Percentiles rank a stretch among this genome's conserved stretches.
Conservation (phyloP, 345 rosid genomes). For the Euphorbia pulcherrima region DNA sequence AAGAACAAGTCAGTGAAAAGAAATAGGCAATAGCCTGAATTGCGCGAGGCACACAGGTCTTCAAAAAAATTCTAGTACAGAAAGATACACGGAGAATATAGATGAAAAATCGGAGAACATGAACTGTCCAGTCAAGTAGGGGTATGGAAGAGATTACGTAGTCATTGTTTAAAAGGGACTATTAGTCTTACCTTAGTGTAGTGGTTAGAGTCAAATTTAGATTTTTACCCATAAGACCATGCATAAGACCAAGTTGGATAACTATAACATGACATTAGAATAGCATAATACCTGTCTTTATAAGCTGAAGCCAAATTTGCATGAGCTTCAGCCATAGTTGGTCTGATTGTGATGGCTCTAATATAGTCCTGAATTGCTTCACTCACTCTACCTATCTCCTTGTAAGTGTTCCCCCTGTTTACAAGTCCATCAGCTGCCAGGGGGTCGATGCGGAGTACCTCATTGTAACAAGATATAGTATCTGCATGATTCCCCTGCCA, state of each 20-base stretch:
- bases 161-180: too few relatives aligned
- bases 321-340: slow-evolving; percentile 98
- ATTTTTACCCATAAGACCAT: too few relatives aligned
- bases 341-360: slow-evolving; percentile 73
- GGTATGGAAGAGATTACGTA: too few relatives aligned
- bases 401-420: slow-evolving; percentile 93
- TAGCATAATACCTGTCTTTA: slow-evolving; percentile 74
- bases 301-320: slow-evolving; percentile 99
- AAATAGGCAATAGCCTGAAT: too few relatives aligned
- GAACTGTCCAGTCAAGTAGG: too few relatives aligned
- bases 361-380: slow-evolving; percentile 96
- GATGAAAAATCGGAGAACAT: too few relatives aligned
- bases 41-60: too few relatives aligned
- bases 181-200: too few relatives aligned
- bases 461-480: slow-evolving; percentile 96
- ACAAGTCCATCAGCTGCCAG: slow-evolving; percentile 97
- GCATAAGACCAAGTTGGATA: not conserved
- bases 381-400: slow-evolving; percentile 88
- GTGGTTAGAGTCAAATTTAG: too few relatives aligned
- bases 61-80: too few relatives aligned
- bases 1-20: too few relatives aligned
- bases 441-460: slow-evolving; percentile 96
- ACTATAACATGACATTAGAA: not conserved
- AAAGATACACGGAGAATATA: too few relatives aligned
- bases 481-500: slow-evolving; percentile 84